Percentiles rank a stretch among this genome's conserved stretches.
Conservation (phyloP, 768 basidiomycete species). For the Gloeophyllum trabeum region DNA sequence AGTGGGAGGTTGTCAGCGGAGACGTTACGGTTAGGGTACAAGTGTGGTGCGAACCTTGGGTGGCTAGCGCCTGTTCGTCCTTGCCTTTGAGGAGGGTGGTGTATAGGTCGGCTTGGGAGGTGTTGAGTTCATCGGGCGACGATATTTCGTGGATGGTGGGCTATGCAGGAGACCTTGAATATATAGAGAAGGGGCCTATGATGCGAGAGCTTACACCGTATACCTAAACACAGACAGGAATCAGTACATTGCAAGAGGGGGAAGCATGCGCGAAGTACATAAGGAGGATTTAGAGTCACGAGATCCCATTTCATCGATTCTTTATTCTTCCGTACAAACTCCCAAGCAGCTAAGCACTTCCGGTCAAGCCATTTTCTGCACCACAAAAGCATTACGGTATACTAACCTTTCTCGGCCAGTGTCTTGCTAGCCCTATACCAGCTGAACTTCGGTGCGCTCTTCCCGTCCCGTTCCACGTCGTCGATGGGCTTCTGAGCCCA, state of each 20-base stretch:
- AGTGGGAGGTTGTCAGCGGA: background rate
- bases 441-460: slow-evolving; percentile 20
- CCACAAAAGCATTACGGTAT: background rate
- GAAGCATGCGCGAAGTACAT: slow-evolving; percentile 9
- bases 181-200: background rate
- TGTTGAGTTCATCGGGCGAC: slow-evolving; percentile 21
- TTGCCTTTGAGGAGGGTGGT: slow-evolving; percentile 4
- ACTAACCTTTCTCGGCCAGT: slow-evolving; percentile 46
- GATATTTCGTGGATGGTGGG: slow-evolving; percentile 17
- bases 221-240: background rate
- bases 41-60: background rate
- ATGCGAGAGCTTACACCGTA: slow-evolving; percentile 1
- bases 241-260: background rate
- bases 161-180: background rate
- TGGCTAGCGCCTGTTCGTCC: background rate
- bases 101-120: slow-evolving; percentile 9
- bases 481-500: slow-evolving; percentile 43
- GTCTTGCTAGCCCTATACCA: slow-evolving; percentile 58
- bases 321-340: slow-evolving; percentile 16
- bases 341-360: slow-evolving; percentile 19
- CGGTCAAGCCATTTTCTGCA: background rate
- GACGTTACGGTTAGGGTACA: background rate
- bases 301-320: slow-evolving; percentile 19
- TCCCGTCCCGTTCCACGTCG: slow-evolving; percentile 34
- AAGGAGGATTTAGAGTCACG: slow-evolving; percentile 22